Evolutionary conservation across 257 asterid species (phyloP).

Genomic region (Anisodus tanguticus): DNA sequence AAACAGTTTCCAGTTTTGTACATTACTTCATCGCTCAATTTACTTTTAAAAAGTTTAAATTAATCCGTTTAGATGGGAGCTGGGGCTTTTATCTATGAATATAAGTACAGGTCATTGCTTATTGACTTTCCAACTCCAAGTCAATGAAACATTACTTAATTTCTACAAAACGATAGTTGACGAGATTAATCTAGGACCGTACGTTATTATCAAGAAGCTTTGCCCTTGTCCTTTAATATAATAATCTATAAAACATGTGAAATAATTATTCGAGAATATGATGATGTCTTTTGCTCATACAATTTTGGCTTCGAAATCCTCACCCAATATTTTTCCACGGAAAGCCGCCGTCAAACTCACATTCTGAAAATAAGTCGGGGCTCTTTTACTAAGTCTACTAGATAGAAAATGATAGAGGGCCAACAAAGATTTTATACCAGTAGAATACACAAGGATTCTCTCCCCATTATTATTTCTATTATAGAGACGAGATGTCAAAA

Average conservation of each 20-base stretch:
- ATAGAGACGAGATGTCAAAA: no score
- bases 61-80: neutral
- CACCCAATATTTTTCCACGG: no score
- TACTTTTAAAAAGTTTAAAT: neutral
- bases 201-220: neutral
- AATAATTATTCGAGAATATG: neutral
- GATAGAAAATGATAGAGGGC: no score
- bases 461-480: no score
- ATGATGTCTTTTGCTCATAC: neutral
- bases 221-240: neutral
- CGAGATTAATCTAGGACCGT: neutral
- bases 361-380: no score
- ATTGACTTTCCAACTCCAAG: neutral
- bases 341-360: no score
- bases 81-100: neutral
- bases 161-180: neutral
- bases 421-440: no score
- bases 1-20: neutral
- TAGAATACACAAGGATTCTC: no score
- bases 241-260: neutral
- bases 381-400: no score
- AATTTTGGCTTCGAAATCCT: neutral
- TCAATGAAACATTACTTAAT: neutral
- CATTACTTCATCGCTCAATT: neutral
- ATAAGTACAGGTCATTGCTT: conserved; percentile 2